Evolutionary conservation across 2,329 filamentous ascomycete species (phyloP), one percentile per base, ranked within the genome.

Genomic region (Botrytis fragariae): DNA sequence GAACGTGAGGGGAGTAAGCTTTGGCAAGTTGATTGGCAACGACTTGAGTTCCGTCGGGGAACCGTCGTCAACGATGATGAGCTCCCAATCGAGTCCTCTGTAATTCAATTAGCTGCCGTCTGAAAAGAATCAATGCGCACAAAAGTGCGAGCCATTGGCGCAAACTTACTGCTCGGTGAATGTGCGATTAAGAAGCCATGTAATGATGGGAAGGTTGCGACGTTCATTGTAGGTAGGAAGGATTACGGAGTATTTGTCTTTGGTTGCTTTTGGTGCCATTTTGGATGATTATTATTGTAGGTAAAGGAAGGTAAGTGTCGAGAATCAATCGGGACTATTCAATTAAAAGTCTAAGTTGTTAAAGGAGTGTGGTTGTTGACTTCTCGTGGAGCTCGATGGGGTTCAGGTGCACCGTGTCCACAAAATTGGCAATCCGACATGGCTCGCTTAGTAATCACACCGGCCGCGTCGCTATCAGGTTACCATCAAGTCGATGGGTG

Each of bases 181-280:
- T 76, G 92, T 98, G 83, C 91, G 92, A 85, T 97, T 93, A 78
- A 99, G 88, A 83, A 99, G 86, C 93, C 94, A 98, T 81, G 92
- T 90, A 82, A 98, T 94, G 83, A 99, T 96, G 80, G 96, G 96
- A 78, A 99, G 90, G 85, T 99, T 99, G 83, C 91, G 91, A 82
- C 96, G 93, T 89, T 99, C 96, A 84, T 99, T 98, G 90, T 97
- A 99, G 75, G 96, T 99, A 73, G 96, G 96, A 77, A 99, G 90
- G 82, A 99, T 95, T 82, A 99, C 92, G 78, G 95, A 97, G 88
- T 98, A 99, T 85, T 95, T 97, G 87, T 96, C 87, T 77, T 87
- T 85, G 67, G 82, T 78, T 67, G 82, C 48, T 68, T 71, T 79
- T 35, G 69, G 69, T 8, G 42, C 69, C 67, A 69, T 69, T 45